A percentile compares a stretch with the other conserved stretches of the same genome.
phyloP scores from a whole-genome alignment of 495 filamentous ascomycete genomes.

The Chaetomium tenue region DNA sequence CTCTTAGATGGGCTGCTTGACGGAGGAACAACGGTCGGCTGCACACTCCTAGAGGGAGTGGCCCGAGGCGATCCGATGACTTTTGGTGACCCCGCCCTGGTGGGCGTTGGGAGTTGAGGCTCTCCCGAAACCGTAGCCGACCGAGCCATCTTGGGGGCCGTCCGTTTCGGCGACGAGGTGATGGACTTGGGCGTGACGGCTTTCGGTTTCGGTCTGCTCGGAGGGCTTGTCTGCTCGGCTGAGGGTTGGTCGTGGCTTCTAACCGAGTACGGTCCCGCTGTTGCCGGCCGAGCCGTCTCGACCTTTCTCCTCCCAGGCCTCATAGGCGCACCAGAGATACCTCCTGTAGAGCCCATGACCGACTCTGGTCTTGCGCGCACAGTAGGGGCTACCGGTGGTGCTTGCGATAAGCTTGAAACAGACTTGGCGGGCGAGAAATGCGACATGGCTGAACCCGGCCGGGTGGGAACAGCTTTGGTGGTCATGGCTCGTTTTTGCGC shows the following conservation, averaged over 20 bases:
- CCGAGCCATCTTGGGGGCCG: slow-evolving; percentile 38
- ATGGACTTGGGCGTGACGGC: slow-evolving; percentile 43
- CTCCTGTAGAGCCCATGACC: slow-evolving; percentile 42
- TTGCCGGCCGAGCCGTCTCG: slow-evolving; percentile 53
- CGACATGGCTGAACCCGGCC: slow-evolving; percentile 74
- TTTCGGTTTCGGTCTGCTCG: slow-evolving; percentile 37
- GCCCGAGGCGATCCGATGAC: slow-evolving; percentile 34
- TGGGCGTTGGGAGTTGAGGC: slow-evolving; percentile 41
- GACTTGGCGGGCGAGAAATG: slow-evolving; percentile 58
- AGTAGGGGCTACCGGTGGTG: slow-evolving; percentile 43
- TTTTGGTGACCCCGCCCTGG: slow-evolving; percentile 33
- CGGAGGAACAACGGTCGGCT: slow-evolving; percentile 22
- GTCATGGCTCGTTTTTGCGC: slow-evolving; percentile 70
- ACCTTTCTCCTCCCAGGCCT: slow-evolving; percentile 51
- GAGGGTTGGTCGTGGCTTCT: slow-evolving; percentile 47
- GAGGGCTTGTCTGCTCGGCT: slow-evolving; percentile 43
- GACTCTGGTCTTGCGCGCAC: slow-evolving; percentile 46
- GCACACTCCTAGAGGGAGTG: slow-evolving; percentile 40
- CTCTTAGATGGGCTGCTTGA: slow-evolving; percentile 37
- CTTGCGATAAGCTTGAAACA: slow-evolving; percentile 44
- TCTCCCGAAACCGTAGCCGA: slow-evolving; percentile 49
- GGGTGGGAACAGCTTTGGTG: slow-evolving; percentile 57
- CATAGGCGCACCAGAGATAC: slow-evolving; percentile 57
- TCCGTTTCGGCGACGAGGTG: slow-evolving; percentile 45
- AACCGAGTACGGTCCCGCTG: slow-evolving; percentile 59